These are phyloP conservation scores for Litchi chinensis DNA, from an alignment of 345 rosid species.

Conservation along the genomic window DNA sequence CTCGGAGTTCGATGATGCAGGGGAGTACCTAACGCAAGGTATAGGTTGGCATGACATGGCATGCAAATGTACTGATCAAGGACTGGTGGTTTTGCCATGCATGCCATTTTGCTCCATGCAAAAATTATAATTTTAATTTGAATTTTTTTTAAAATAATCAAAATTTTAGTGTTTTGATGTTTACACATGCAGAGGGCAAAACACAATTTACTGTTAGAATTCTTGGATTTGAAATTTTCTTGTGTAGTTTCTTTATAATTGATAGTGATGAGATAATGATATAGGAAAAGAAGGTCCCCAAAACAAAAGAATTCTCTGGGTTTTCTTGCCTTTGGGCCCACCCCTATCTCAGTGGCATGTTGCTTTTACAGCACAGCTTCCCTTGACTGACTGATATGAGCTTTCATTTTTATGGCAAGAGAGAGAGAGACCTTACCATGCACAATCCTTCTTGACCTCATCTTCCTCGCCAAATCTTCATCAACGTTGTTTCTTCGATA, in stretches of 20 bases:
- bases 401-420: not conserved
- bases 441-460: not conserved
- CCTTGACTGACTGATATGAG: constrained; percentile 10
- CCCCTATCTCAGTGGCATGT: constrained; percentile 27
- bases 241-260: not conserved
- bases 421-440: constrained; percentile 5
- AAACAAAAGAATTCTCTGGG: not conserved
- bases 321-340: constrained; percentile 20
- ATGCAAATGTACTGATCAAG: constrained; percentile 43
- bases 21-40: constrained; percentile 30
- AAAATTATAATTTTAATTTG: not conserved
- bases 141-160: too few relatives aligned
- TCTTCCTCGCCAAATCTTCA: not conserved
- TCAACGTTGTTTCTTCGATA: not conserved
- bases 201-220: not conserved
- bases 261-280: constrained; percentile 15
- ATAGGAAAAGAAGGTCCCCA: not conserved
- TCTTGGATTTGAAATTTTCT: constrained; percentile 17
- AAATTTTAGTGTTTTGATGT: not conserved
- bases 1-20: constrained; percentile 4
- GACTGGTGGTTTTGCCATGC: constrained; percentile 28
- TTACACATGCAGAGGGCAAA: not conserved
- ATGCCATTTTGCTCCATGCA: constrained; percentile 8
- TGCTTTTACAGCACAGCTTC: constrained; percentile 25
- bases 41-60: constrained; percentile 50